These are phyloP conservation scores for Komagataella ulmi DNA, from an alignment of 805 yeast genomes.

Conservation along the genomic window DNA sequence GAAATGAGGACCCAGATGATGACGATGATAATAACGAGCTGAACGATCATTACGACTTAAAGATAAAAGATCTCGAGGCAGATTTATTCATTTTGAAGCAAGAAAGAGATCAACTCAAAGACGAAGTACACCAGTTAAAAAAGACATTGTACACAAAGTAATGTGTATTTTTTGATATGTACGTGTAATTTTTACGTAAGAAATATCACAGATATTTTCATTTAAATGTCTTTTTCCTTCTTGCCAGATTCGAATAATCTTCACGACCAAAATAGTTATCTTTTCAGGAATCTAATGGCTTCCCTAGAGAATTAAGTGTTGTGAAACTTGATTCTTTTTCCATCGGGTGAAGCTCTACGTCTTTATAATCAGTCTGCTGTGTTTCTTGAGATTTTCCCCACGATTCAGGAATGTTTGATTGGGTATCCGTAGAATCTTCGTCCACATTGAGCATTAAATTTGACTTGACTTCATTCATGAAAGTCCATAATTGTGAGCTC, in stretches of 20 bases:
- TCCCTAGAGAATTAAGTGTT: neutral
- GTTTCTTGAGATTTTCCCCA: neutral
- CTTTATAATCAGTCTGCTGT: neutral
- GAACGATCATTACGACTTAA: constrained; percentile 54
- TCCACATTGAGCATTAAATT: constrained; percentile 10
- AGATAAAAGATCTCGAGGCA: constrained; percentile 72
- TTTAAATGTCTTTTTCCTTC: no score
- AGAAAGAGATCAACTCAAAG: constrained; percentile 71
- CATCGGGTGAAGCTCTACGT: neutral
- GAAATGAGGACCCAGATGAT: constrained; percentile 11
- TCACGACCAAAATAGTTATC: neutral
- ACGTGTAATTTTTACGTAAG: neutral
- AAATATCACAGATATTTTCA: neutral
- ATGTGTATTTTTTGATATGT: neutral
- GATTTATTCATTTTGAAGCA: constrained; percentile 70
- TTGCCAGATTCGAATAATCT: neutral
- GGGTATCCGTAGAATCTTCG: constrained; percentile 1
- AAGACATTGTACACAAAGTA: constrained; percentile 30
- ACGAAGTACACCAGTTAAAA: constrained; percentile 41
- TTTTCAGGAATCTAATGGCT: neutral
- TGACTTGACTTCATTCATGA: constrained; percentile 33
- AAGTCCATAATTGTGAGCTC: constrained; percentile 32
- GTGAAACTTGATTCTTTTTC: neutral
- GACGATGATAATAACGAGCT: constrained; percentile 11
- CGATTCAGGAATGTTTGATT: neutral